A percentile compares a stretch with the other conserved stretches of the same genome.
Conservation (phyloP, 371 early-diverging fungal genomes). For the Rhizomucor pusillus region DNA sequence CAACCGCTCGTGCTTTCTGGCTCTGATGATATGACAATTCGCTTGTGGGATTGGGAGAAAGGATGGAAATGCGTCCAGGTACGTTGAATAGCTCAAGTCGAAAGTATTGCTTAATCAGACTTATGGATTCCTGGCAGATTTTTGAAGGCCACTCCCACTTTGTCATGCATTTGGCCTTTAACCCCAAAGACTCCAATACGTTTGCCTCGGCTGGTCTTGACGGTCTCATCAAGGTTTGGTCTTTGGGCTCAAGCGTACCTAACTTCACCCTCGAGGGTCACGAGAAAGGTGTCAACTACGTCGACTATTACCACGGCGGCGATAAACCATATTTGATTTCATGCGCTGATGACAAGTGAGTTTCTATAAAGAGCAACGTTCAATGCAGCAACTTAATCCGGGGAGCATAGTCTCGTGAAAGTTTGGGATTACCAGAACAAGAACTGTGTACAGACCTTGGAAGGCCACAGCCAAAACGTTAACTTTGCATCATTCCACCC, state of each 20-base stretch:
- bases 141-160: slow-evolving; percentile 99
- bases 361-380: neutral
- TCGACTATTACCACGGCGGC: slow-evolving; percentile 92
- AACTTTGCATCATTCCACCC: slow-evolving; percentile 95
- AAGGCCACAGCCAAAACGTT: slow-evolving; percentile 99
- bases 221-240: slow-evolving; percentile 92
- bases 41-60: slow-evolving; percentile 99
- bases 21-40: slow-evolving; percentile 98
- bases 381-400: neutral
- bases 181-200: slow-evolving; percentile 96
- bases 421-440: slow-evolving; percentile 99
- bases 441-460: slow-evolving; percentile 94
- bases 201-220: slow-evolving; percentile 95
- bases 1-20: slow-evolving; percentile 91
- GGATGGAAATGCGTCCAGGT: slow-evolving; percentile 95
- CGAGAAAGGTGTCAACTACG: slow-evolving; percentile 91
- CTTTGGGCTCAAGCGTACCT: slow-evolving; percentile 74
- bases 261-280: slow-evolving; percentile 96
- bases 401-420: slow-evolving; percentile 66
- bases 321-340: slow-evolving; percentile 94
- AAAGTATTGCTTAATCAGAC: neutral
- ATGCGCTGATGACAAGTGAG: slow-evolving; percentile 88
- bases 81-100: slow-evolving; percentile 1
- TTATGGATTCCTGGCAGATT: slow-evolving; percentile 37
- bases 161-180: slow-evolving; percentile 96